Conservation (phyloP, 352 stramenopile genomes). For the Globisporangium polare region DNA sequence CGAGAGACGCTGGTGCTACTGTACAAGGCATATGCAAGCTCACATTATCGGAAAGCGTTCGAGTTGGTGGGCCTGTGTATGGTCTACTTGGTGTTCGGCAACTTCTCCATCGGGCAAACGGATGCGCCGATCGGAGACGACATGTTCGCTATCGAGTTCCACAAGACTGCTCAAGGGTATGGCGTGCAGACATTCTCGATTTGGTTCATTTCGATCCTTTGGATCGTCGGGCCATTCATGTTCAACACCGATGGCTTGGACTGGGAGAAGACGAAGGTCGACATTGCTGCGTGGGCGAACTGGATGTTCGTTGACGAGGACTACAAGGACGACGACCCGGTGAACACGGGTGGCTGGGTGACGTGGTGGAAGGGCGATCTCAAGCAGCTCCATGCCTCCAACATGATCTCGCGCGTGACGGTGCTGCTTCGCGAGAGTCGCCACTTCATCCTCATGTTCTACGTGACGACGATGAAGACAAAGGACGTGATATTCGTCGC, state of each 20-base stretch:
- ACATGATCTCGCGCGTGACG: conserved; percentile 63
- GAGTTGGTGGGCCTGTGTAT: conserved; percentile 69
- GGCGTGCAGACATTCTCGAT: conserved; percentile 77
- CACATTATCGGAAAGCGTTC: conserved; percentile 74
- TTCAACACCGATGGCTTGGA: conserved; percentile 81
- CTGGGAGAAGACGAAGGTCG: conserved; percentile 70
- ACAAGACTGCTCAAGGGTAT: conserved; percentile 62
- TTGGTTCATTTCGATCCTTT: conserved; percentile 76
- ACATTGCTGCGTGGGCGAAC: conserved; percentile 50
- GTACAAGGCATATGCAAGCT: conserved; percentile 71
- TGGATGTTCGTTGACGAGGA: conserved; percentile 72
- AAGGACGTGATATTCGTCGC: conserved; percentile 46
- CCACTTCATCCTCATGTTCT: conserved; percentile 76
- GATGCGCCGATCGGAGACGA: conserved; percentile 45
- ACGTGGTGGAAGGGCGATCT: conserved; percentile 70
- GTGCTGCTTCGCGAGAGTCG: conserved; percentile 69
- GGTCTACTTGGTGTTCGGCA: conserved; percentile 62
- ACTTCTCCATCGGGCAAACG: conserved; percentile 62
- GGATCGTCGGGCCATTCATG: conserved; percentile 65
- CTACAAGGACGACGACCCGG: conserved; percentile 57
- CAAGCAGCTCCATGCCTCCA: conserved; percentile 55
- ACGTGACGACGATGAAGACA: conserved; percentile 54
- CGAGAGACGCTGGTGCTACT: conserved; percentile 72
- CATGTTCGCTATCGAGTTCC: conserved; percentile 54
- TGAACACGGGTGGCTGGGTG: conserved; percentile 71